Evolutionary conservation across 768 basidiomycete species (phyloP), one percentile per base, ranked within the genome.

Genomic region (Lepiota venenata): DNA sequence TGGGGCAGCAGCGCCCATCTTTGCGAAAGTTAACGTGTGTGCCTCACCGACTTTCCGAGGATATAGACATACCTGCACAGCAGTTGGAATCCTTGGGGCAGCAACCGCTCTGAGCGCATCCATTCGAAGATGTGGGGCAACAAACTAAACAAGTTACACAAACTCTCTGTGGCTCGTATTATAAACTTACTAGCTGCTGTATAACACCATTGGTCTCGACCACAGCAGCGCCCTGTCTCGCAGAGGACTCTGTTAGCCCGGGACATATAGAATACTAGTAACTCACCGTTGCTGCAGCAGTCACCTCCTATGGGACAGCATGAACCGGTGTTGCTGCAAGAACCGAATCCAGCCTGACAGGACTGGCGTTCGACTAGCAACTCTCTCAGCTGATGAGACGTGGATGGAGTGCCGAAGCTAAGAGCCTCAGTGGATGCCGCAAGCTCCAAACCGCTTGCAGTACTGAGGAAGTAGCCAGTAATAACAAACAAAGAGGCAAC

Each of bases 291-390:
- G n/a, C 39, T 40, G 22, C 58, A 58, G 18, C 55, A 56, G 39
- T 47, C 37, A 15, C 58, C 55, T 12, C 55, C 55, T 10, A 56
- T 1, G 18, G 58, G 58, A 32, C 58, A 59, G 35, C 58, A 59
- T 18, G 25, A 22, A 10, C 38, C 46, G 9, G 27, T 41, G 16
- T 58, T 55, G 9, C 16, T 16, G 40, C 57, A 58, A 7, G 6
- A 4, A 22, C 52, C 52, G 18, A 43, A 58, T 4, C 52, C 57
- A 36, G 15, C 4, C 10, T 16, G 6, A 22, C 52, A 54, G 21
- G 14, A 4, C 42, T 43, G 32, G 10, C 55, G 55, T 43, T 29
- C 42, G 6, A 6, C 29, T 18, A 51, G 15, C 21, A 50, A n/a
- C 14, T 27, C 48, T 10, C 22, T n/a, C 41, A 43, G 2, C 9